Conservation (phyloP, 306 rosid genomes). For the Casuarina glauca region DNA sequence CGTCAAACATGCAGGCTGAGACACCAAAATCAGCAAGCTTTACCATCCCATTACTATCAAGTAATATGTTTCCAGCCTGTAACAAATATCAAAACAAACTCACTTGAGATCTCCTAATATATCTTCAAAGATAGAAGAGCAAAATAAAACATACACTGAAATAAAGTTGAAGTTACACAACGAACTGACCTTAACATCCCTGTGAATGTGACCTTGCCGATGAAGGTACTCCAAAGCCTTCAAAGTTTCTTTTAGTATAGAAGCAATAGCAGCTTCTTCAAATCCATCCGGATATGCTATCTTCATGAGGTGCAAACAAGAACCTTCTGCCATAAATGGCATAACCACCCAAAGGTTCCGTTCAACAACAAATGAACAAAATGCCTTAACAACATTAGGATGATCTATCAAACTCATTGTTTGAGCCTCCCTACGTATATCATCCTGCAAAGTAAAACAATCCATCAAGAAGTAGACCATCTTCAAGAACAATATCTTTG, state of each 20-base stretch:
- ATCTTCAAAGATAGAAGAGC: constrained; percentile 4
- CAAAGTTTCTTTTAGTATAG: constrained; percentile 80
- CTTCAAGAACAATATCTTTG: background rate
- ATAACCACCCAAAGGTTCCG: constrained; percentile 87
- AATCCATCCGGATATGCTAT: constrained; percentile 85
- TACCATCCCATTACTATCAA: constrained; percentile 70
- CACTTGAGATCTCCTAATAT: constrained; percentile 4
- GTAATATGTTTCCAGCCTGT: constrained; percentile 92
- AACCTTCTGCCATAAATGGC: constrained; percentile 98
- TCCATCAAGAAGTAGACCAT: background rate
- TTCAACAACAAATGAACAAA: constrained; percentile 89
- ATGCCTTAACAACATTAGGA: constrained; percentile 76
- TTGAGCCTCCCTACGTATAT: constrained; percentile 81
- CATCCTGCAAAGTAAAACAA: constrained; percentile 49
- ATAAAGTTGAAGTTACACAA: background rate
- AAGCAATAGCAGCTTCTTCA: constrained; percentile 82
- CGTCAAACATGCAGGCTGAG: constrained; percentile 93
- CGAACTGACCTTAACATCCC: constrained; percentile 76
- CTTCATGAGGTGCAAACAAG: constrained; percentile 94
- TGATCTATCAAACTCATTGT: constrained; percentile 95
- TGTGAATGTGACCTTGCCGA: constrained; percentile 89
- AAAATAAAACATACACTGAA: background rate
- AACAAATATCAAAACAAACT: constrained; percentile 8
- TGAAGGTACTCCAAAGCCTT: constrained; percentile 93
- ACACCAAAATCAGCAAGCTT: constrained; percentile 98